phyloP scores from a whole-genome alignment of 2,329 filamentous ascomycete species.

The Lasiodiplodia sp. region DNA sequence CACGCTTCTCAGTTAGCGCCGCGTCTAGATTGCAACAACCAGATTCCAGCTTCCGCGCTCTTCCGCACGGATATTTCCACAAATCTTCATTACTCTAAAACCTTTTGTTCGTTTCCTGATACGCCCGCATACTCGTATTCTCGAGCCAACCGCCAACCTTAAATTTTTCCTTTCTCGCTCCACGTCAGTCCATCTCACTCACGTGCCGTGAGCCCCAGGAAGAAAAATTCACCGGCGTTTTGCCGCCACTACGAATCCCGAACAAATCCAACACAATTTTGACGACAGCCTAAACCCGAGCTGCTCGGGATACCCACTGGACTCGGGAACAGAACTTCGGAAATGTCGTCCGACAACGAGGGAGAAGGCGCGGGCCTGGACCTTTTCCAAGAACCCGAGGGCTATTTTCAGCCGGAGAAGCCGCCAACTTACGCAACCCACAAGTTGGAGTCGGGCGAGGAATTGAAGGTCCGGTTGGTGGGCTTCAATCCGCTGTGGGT shows the following conservation, averaged over 20 bases:
- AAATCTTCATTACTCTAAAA: neutral
- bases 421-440: slow-evolving; percentile 77
- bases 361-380: slow-evolving; percentile 44
- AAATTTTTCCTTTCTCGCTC: neutral
- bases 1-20: no score
- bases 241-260: neutral
- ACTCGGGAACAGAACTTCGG: neutral
- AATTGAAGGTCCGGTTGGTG: slow-evolving; percentile 77
- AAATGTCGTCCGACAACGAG: slow-evolving; percentile 35
- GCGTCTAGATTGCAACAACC: no score
- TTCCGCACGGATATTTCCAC: neutral
- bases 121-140: neutral
- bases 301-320: neutral
- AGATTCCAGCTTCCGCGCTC: neutral
- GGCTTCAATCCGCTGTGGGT: slow-evolving; percentile 88
- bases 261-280: neutral
- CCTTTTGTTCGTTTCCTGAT: neutral
- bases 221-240: slow-evolving; percentile 12
- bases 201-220: neutral
- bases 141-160: neutral
- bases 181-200: neutral
- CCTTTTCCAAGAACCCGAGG: slow-evolving; percentile 82
- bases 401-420: slow-evolving; percentile 80
- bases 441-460: slow-evolving; percentile 70
- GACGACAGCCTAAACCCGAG: neutral